Base-by-base conservation (phyloP, 805 yeast genomes). In the Groenewaldozyma tartarivorans region DNA sequence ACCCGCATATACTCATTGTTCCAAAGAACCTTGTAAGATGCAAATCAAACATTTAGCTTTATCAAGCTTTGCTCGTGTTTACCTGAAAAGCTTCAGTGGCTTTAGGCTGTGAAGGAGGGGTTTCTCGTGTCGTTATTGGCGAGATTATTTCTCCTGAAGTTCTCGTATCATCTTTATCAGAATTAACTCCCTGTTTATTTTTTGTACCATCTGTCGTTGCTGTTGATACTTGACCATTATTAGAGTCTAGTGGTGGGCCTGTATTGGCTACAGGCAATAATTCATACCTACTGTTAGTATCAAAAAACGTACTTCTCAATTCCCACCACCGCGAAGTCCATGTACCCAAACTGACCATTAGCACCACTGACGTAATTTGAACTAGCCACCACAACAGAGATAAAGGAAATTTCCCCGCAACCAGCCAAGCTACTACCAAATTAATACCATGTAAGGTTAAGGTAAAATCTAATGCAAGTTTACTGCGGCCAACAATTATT, bases 391-490 rank as follows among this genome's bases (percentile, higher is more conserved):
- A 90, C 37, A 79, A 66, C 4, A 81, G 47, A 26, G 78, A 74
- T 13, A 64, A 63, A 0, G 98, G 98, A 47, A 90, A 72, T 22
- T 70, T 67, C 0, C 75, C 72, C 1, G 84, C 69, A 48, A 75
- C 77, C 1, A 74, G 45, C 76, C 84, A 77, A 0, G 77, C 84
- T 2, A 85, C 77, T 2, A 77, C 39, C 19, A 90, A 60, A 61
- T 90, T 81, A 38, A 92, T 72, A 18, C 81, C 75, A 60, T 92
- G 96, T 13, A 90, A 75, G 0, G 98, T 92, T n/a, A 90, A 56
- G 7, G 95, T 96, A 64, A 92, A 90, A 62, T 90, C 98, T 82
- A 95, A 82, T 0, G 96, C 97, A 38, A 90, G 65, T 58, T 90
- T 92, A 33, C 95, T 82, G 43, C 97, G 68, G 0, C 97, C 96